Conservation (phyloP, 305 asterid genomes). For the Plantago lanceolata region DNA sequence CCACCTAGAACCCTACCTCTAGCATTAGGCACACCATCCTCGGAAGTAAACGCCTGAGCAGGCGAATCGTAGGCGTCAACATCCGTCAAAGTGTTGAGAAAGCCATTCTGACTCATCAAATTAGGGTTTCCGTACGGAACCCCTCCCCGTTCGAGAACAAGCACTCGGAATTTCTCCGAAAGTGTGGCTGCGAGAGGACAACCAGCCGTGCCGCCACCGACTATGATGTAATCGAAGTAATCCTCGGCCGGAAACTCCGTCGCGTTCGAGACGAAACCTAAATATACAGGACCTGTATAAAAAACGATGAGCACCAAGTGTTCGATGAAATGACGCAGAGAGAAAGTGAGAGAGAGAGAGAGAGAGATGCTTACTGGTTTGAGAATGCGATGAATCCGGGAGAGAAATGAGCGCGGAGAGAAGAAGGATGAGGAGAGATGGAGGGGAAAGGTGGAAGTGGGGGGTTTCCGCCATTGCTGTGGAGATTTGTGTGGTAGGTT, state of each 20-base stretch:
- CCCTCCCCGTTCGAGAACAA: conserved; percentile 86
- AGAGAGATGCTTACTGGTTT: conserved; percentile 3
- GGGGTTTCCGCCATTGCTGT: conserved; percentile 13
- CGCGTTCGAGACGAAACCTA: conserved; percentile 18
- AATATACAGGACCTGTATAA: conserved; percentile 16
- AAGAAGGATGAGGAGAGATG: not conserved
- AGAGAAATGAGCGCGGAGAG: conserved; percentile 13
- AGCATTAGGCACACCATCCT: conserved; percentile 88
- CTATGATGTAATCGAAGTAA: conserved; percentile 20
- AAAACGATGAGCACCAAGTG: not conserved
- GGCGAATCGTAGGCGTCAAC: conserved; percentile 62
- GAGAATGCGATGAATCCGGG: conserved; percentile 8
- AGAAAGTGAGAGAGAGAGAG: not conserved
- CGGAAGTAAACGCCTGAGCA: conserved; percentile 74
- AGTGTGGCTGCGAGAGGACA: conserved; percentile 92
- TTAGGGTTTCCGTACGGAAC: conserved; percentile 51
- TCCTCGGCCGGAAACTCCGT: conserved; percentile 17
- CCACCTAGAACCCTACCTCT: conserved; percentile 97
- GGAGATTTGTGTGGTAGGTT: not conserved
- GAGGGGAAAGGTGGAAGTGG: not conserved
- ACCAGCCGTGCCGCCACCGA: conserved; percentile 67
- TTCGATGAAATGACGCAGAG: not conserved
- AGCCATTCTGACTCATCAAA: conserved; percentile 75
- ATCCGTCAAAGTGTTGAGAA: conserved; percentile 51
- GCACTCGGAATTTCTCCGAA: conserved; percentile 57